phyloP scores from a whole-genome alignment of 176 grass and related monocot species.

The Carex scoparia region DNA sequence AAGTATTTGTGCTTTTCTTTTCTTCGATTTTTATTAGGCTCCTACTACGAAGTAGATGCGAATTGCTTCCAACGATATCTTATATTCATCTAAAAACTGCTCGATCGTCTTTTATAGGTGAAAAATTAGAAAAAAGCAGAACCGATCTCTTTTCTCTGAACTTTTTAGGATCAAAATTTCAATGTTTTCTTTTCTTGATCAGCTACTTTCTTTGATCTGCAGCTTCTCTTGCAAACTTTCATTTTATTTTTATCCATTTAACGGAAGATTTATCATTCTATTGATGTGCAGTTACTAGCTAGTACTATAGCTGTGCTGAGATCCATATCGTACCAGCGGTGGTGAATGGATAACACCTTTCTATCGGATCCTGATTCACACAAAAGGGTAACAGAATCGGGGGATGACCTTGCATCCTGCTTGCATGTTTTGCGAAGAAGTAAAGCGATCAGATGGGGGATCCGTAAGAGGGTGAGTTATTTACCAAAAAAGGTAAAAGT shows the following conservation, averaged over 20 bases:
- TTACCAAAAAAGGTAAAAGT: background rate
- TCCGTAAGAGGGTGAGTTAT: conserved; percentile 34
- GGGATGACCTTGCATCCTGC: conserved; percentile 20
- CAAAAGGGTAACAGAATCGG: conserved; percentile 25
- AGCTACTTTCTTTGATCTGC: background rate
- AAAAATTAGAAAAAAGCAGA: background rate
- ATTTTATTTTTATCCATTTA: too few species aligned
- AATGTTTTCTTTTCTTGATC: background rate
- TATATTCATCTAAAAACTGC: background rate
- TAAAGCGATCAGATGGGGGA: conserved; percentile 41
- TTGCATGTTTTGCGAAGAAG: conserved; percentile 42
- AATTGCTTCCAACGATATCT: background rate
- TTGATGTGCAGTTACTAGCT: too few species aligned
- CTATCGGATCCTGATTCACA: conserved; percentile 28
- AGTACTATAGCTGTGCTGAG: too few species aligned
- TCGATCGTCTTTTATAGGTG: background rate
- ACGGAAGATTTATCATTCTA: too few species aligned
- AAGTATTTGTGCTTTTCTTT: background rate
- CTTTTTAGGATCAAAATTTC: background rate
- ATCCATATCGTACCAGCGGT: too few species aligned
- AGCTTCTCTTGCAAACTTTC: background rate
- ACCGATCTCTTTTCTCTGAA: background rate
- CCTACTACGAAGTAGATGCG: background rate
- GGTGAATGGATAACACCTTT: conserved; percentile 55
- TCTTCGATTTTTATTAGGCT: background rate